phyloP scores from a whole-genome alignment of 352 stramenopile genomes.

The Phytophthora cryptogea region DNA sequence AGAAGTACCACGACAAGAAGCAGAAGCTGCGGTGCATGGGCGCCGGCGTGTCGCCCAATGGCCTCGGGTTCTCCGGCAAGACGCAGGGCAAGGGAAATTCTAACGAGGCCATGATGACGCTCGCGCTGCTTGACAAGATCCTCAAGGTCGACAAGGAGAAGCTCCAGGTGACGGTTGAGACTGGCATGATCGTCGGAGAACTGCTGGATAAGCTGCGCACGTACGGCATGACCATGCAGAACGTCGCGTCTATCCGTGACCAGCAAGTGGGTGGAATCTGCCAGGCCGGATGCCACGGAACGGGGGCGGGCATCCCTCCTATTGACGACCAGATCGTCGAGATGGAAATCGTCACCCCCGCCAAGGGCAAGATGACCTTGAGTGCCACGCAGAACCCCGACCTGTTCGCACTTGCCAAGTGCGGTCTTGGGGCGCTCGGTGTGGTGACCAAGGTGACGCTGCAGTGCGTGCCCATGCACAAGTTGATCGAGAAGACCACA shows the following conservation, averaged over 20 bases:
- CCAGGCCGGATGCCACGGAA: constrained; percentile 96
- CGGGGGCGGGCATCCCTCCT: constrained; percentile 92
- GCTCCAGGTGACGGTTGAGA: constrained; percentile 93
- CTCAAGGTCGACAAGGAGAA: constrained; percentile 89
- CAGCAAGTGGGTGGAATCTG: constrained; percentile 98
- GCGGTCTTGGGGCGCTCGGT: constrained; percentile 94
- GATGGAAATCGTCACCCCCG: constrained; percentile 96
- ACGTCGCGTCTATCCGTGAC: constrained; percentile 98
- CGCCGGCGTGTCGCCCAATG: constrained; percentile 97
- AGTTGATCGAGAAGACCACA: constrained; percentile 94
- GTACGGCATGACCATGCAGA: constrained; percentile 96
- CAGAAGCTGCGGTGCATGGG: constrained; percentile 93
- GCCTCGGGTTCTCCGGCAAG: constrained; percentile 88
- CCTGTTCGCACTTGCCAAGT: constrained; percentile 93
- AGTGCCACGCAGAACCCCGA: constrained; percentile 74
- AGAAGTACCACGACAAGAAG: constrained; percentile 62
- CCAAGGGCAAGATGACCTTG: constrained; percentile 89
- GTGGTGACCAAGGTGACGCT: constrained; percentile 97
- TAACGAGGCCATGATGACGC: constrained; percentile 88
- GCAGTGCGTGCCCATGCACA: constrained; percentile 93
- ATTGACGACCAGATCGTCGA: constrained; percentile 97
- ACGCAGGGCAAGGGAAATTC: constrained; percentile 20
- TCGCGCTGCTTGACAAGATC: constrained; percentile 93
- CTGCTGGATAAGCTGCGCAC: constrained; percentile 74
- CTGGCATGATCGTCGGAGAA: constrained; percentile 73